Conservation (phyloP, 108 stramenopile genomes). For the Nitzschia sp. region DNA sequence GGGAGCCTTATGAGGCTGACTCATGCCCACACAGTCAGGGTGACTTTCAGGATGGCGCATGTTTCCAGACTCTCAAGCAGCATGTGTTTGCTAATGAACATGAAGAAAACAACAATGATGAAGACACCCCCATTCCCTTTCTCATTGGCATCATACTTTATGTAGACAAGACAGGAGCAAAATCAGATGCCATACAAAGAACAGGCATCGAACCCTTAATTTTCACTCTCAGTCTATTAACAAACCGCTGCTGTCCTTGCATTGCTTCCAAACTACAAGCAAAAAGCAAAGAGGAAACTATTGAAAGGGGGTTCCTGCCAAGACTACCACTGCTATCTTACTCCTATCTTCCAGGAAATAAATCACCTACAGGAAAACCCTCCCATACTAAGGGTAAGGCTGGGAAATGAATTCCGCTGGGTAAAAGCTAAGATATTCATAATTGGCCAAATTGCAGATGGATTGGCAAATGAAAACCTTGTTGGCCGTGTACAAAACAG, state of each 20-base stretch:
- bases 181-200: background rate
- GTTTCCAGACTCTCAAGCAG: background rate
- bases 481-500: background rate
- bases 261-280: background rate
- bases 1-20: background rate
- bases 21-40: background rate
- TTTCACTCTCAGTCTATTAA: background rate
- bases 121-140: no score
- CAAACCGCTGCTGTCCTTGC: no score
- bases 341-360: background rate
- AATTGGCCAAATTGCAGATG: background rate
- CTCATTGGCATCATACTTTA: background rate
- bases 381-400: background rate
- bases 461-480: background rate
- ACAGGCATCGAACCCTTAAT: background rate
- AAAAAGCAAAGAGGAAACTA: background rate
- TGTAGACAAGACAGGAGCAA: background rate
- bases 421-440: background rate
- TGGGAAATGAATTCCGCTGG: background rate
- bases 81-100: background rate
- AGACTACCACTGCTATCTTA: background rate
- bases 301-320: background rate
- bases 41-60: background rate
- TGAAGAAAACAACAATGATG: background rate
- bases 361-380: background rate